A percentile compares a stretch with the other conserved stretches of the same genome.
Conservation (phyloP, 257 asterid genomes). For the Nyctanthes arbortristis region DNA sequence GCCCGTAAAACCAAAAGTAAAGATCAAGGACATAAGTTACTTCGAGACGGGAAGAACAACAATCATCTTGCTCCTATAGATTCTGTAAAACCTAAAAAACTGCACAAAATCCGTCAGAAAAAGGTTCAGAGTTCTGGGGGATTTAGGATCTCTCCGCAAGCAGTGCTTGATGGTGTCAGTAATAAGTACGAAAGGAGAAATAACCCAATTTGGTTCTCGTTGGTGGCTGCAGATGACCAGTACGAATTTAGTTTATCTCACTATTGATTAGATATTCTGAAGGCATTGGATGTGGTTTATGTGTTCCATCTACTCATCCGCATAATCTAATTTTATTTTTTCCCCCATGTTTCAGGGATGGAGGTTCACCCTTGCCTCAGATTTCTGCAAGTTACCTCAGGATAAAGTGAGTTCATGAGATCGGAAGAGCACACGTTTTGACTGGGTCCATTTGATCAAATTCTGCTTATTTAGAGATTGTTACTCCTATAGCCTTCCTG, state of each 20-base stretch:
- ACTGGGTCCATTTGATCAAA: neutral
- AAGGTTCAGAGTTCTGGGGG: constrained; percentile 50
- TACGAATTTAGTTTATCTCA: constrained; percentile 41
- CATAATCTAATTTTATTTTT: constrained; percentile 28
- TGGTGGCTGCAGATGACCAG: constrained; percentile 67
- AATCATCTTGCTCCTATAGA: constrained; percentile 42
- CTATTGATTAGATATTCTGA: constrained; percentile 6
- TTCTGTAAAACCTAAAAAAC: constrained; percentile 59
- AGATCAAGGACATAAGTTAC: constrained; percentile 47
- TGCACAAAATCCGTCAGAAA: constrained; percentile 46
- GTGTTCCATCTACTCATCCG: constrained; percentile 13
- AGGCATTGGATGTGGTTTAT: constrained; percentile 8
- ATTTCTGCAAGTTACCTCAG: constrained; percentile 82
- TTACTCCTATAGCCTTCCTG: neutral
- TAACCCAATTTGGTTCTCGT: constrained; percentile 88
- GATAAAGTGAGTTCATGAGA: constrained; percentile 83
- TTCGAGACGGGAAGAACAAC: constrained; percentile 44
- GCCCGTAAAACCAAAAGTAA: constrained; percentile 48
- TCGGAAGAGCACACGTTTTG: too few relatives aligned
- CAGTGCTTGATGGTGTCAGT: constrained; percentile 57
- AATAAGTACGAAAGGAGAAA: constrained; percentile 48
- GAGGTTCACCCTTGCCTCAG: constrained; percentile 79
- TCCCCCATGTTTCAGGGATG: constrained; percentile 84
- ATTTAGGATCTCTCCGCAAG: constrained; percentile 56
- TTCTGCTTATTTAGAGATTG: neutral